These are phyloP conservation scores for Themeda triandra DNA, from an alignment of 176 grass and related monocot species.

Conservation along the genomic window DNA sequence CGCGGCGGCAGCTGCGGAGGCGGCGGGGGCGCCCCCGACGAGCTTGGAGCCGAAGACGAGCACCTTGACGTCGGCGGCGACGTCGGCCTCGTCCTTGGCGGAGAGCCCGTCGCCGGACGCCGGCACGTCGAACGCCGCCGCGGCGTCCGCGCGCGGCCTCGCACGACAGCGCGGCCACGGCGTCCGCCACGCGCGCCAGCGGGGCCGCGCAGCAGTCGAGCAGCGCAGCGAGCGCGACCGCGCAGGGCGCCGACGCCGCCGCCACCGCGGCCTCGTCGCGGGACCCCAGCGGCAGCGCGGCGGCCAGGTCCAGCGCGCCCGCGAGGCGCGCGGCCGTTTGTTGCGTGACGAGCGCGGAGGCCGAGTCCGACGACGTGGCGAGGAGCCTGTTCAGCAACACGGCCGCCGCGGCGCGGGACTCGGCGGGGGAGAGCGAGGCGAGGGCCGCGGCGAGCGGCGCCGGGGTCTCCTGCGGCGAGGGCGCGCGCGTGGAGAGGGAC, in stretches of 20 bases:
- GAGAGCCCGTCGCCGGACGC: constrained; percentile 78
- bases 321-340: constrained; percentile 44
- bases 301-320: constrained; percentile 38
- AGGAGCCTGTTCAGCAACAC: constrained; percentile 90
- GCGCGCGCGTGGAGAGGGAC: constrained; percentile 46
- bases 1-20: neutral
- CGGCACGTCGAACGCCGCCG: constrained; percentile 60
- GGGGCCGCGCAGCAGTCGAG: constrained; percentile 79
- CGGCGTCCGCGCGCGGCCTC: constrained; percentile 65
- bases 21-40: constrained; percentile 18
- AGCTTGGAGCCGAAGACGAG: constrained; percentile 89
- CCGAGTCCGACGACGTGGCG: constrained; percentile 41
- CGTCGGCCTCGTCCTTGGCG: constrained; percentile 77
- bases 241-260: constrained; percentile 48
- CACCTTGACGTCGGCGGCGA: constrained; percentile 71
- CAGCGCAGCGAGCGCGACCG: constrained; percentile 52
- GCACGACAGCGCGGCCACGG: constrained; percentile 78
- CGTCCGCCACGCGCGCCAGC: constrained; percentile 64
- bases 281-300: constrained; percentile 31
- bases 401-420: constrained; percentile 57
- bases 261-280: constrained; percentile 58
- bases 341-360: constrained; percentile 35
- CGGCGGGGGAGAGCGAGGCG: constrained; percentile 17
- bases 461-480: constrained; percentile 32
- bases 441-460: neutral